Base-by-base conservation (phyloP, 2,329 filamentous ascomycete species). In the Fusarium sp. region DNA sequence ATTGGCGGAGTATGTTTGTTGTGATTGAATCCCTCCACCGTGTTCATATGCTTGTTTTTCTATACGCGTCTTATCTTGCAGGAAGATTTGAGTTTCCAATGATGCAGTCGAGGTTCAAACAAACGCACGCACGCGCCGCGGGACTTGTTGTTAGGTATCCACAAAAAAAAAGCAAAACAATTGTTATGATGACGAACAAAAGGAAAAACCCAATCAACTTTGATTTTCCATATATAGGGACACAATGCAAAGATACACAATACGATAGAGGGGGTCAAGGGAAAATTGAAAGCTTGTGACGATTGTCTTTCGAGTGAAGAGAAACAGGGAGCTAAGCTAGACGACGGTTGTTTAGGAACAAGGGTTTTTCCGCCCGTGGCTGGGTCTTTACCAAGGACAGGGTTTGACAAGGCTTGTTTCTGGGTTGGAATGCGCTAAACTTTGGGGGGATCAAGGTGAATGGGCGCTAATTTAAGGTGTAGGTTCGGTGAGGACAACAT, bases 291-390 rank as follows among this genome's bases (percentile, higher is more conserved):
- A 64, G 49, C 56, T 41, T 58, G 59, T 71, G 57, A 68, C 48
- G 52, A 37, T 45, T 41, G 52, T 61, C 58, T 64, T 46, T 25
- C 30, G 62, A 58, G 46, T 37, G 34, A 37, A 53, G 29, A 53
- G 49, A 53, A 61, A 49, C 51, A 46, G 55, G 59, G 55, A 57
- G 54, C 64, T 57, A 61, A 61, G 52, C 55, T 47, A n/a, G 49
- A 42, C 47, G 55, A 63, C 51, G 51, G 45, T 37, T 53, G 48
- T 22, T 20, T 32, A 20, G 72, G 72, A 71, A 71, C 52, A 63
- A 46, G 64, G 59, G 72, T 74, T 74, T 75, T 74, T 74, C 72
- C 72, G 25, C 58, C 57, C 61, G 47, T 48, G 56, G 30, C 40
- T 59, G 40, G 47, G 27, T n/a, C 42, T 13, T 47, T 16, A 13